Percentiles rank a stretch among this genome's conserved stretches.
Evolutionary conservation across 305 asterid species (phyloP).

Genomic region (Fraxinus paxiana): DNA sequence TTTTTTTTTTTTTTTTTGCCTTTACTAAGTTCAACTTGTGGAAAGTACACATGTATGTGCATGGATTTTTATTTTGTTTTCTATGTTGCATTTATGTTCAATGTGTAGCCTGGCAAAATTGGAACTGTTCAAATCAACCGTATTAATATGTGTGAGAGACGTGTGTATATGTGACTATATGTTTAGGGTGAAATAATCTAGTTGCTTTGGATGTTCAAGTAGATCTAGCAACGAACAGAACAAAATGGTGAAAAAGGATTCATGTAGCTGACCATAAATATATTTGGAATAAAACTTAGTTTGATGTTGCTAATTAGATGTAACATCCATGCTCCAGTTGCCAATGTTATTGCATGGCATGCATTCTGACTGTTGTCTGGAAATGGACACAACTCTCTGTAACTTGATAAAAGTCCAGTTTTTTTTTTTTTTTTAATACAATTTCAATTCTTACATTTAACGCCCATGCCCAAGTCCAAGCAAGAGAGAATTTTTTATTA

Average conservation of each 20-base stretch:
- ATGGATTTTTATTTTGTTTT: neutral
- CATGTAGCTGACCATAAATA: neutral
- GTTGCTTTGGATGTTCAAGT: neutral
- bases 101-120: neutral
- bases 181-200: neutral
- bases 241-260: neutral
- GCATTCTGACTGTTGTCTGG: neutral
- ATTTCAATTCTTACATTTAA: neutral
- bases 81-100: neutral
- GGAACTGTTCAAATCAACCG: neutral
- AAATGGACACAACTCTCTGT: neutral
- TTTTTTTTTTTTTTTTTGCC: too few species aligned
- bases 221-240: neutral
- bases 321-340: neutral
- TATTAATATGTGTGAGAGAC: neutral
- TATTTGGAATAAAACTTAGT: neutral
- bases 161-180: neutral
- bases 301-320: neutral
- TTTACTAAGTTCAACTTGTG: neutral
- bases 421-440: neutral
- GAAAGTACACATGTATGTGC: neutral
- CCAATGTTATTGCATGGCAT: neutral
- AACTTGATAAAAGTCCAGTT: neutral
- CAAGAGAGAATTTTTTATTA: neutral
- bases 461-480: neutral